These are phyloP conservation scores for Coniochaeta pulveracea DNA, from an alignment of 2,329 filamentous ascomycete species.

Conservation along the genomic window DNA sequence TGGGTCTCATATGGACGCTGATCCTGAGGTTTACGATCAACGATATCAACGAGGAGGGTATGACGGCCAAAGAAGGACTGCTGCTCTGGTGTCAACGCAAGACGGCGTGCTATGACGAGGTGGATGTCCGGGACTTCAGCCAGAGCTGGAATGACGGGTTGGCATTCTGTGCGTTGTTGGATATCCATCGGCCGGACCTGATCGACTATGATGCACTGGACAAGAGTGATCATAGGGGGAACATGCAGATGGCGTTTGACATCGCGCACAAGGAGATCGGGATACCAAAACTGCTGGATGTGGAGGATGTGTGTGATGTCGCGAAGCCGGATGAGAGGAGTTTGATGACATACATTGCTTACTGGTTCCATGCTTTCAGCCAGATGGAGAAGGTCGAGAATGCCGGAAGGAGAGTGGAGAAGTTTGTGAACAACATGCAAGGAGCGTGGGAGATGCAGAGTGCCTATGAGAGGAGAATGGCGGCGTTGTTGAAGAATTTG, in stretches of 20 bases:
- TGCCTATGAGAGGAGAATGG: conserved; percentile 86
- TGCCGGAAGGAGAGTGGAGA: conserved; percentile 88
- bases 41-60: conserved; percentile 95
- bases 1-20: conserved; percentile 95
- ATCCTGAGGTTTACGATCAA: conserved; percentile 98
- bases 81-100: conserved; percentile 97
- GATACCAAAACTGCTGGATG: conserved; percentile 88
- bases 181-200: conserved; percentile 92
- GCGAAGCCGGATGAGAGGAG: conserved; percentile 91
- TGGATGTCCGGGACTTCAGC: conserved; percentile 91
- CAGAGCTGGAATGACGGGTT: conserved; percentile 94
- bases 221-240: conserved; percentile 86
- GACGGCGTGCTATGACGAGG: conserved; percentile 95
- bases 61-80: conserved; percentile 94
- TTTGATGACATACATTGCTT: conserved; percentile 98
- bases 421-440: conserved; percentile 98
- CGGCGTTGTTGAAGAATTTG: conserved; percentile 66
- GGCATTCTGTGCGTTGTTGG: conserved; percentile 89
- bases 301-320: conserved; percentile 96
- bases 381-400: conserved; percentile 99
- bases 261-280: conserved; percentile 94
- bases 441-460: conserved; percentile 99
- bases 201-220: conserved; percentile 95
- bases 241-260: conserved; percentile 97
- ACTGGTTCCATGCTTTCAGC: conserved; percentile 99